A percentile compares a stretch with the other conserved stretches of the same genome.
phyloP scores from a whole-genome alignment of 257 asterid species.

The Nicotiana noctiflora region DNA sequence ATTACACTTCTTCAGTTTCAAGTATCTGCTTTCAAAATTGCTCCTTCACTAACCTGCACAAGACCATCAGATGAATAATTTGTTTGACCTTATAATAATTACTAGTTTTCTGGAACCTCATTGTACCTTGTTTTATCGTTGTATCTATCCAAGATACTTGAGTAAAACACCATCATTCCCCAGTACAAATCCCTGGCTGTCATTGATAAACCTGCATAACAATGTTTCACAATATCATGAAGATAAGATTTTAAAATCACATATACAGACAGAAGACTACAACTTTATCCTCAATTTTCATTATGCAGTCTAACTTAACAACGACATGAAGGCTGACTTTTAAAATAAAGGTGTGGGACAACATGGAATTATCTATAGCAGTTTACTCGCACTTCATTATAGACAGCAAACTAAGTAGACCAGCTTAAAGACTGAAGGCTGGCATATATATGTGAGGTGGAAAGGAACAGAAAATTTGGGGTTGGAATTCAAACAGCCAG shows the following conservation, averaged over 20 bases:
- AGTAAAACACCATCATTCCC: constrained; percentile 93
- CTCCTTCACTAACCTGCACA: not conserved
- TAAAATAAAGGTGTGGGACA: not conserved
- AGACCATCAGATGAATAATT: not conserved
- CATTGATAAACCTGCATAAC: constrained; percentile 69
- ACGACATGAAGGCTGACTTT: not conserved
- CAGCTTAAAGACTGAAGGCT: not conserved
- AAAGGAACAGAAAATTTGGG: not conserved
- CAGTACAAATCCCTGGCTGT: constrained; percentile 83
- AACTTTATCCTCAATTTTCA: not conserved
- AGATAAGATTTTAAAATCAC: not conserved
- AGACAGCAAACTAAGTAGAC: not conserved
- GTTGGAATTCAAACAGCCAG: not conserved
- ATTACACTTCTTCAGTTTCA: not conserved
- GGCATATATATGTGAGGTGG: not conserved
- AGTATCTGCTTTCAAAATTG: constrained; percentile 6
- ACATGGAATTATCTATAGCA: not conserved
- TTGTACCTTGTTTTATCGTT: not conserved
- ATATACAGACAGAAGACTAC: not conserved
- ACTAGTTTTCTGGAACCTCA: not conserved
- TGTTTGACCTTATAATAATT: not conserved
- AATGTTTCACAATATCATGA: not conserved
- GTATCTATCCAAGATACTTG: constrained; percentile 76
- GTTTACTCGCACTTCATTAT: not conserved
- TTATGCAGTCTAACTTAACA: not conserved